Evolutionary conservation across 345 rosid genomes (phyloP).

Genomic region (Nasturtium officinale): DNA sequence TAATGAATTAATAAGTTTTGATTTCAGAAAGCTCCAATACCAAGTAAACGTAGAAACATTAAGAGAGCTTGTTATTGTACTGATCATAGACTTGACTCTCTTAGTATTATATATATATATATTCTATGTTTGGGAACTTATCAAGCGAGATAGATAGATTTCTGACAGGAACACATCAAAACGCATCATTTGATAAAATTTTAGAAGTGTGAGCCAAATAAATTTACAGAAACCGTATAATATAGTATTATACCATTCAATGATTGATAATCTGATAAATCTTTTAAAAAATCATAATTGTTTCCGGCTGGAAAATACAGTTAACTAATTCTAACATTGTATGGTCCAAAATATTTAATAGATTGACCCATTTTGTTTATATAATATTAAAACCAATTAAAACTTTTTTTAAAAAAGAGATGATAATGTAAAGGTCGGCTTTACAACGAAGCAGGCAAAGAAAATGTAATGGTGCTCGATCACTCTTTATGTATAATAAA

Average conservation of each 20-base stretch:
- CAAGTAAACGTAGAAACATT: background rate
- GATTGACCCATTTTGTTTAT: constrained; percentile 36
- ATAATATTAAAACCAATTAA: constrained; percentile 12
- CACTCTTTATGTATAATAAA: constrained; percentile 36
- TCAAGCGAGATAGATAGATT: background rate
- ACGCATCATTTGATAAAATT: background rate
- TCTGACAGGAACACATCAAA: background rate
- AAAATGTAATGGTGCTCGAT: constrained; percentile 45
- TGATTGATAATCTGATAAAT: constrained; percentile 8
- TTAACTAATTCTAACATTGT: constrained; percentile 27
- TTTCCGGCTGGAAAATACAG: constrained; percentile 20
- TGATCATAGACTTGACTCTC: background rate
- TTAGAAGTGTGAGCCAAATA: background rate
- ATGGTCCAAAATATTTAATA: constrained; percentile 37
- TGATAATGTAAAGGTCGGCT: constrained; percentile 41
- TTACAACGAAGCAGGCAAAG: constrained; percentile 43
- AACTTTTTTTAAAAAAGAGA: background rate
- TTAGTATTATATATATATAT: too few relatives aligned
- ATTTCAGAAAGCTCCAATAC: background rate
- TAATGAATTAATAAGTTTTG: background rate
- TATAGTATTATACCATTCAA: background rate
- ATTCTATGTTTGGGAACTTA: background rate
- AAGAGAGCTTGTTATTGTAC: background rate
- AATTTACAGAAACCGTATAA: background rate
- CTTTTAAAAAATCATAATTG: constrained; percentile 12